Conservation (phyloP, 495 filamentous ascomycete genomes). For the Choiromyces venosus region DNA sequence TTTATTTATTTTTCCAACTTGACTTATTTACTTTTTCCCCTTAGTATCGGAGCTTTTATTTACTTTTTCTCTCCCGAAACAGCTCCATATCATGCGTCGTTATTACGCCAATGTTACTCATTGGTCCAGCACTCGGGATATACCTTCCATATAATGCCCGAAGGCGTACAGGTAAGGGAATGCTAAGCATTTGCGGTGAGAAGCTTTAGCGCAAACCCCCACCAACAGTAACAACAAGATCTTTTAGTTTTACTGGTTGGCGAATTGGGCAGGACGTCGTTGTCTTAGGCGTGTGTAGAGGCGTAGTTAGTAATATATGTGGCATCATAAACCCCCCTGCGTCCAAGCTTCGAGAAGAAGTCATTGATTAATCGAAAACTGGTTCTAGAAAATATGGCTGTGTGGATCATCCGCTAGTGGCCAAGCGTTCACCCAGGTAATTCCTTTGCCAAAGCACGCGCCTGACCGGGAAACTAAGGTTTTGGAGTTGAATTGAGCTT, state of each 20-base stretch:
- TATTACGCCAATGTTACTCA: not conserved
- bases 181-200: not conserved
- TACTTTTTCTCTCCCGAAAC: not conserved
- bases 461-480: constrained; percentile 22
- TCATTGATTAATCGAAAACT: constrained; percentile 24
- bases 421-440: constrained; percentile 22
- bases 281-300: not conserved
- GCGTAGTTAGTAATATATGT: not conserved
- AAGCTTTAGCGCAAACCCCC: not conserved
- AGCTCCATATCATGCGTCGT: not conserved
- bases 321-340: constrained; percentile 11
- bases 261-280: constrained; percentile 2
- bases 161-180: not conserved
- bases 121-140: not conserved
- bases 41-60: not conserved
- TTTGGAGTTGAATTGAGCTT: not conserved
- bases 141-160: not conserved
- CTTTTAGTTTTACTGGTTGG: not conserved
- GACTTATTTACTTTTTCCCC: not conserved
- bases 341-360: constrained; percentile 9
- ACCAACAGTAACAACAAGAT: constrained; percentile 3
- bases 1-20: not conserved
- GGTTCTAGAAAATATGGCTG: constrained; percentile 20
- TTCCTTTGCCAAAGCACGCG: not conserved
- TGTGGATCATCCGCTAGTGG: constrained; percentile 24